Conservation (phyloP, 192 early-diverging fungal species). For the Haplosporangium gracile region DNA sequence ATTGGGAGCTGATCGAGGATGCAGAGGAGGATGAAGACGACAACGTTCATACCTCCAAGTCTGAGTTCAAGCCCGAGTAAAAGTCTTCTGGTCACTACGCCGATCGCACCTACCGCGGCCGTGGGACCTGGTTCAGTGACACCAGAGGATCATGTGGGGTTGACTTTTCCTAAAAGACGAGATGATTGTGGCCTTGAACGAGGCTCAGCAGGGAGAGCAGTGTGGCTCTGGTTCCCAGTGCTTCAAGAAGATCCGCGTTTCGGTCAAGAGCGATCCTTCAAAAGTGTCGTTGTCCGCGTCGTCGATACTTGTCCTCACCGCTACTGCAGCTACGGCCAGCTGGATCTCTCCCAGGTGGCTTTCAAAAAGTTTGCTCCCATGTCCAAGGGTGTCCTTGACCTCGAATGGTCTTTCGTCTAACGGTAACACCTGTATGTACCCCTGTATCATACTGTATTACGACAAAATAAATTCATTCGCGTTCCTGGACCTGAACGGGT, state of each 20-base stretch:
- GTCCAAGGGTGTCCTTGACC: slow-evolving; percentile 15
- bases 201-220: slow-evolving; percentile 16
- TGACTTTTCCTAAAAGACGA: slow-evolving; percentile 16
- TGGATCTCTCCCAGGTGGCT: slow-evolving; percentile 14
- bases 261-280: slow-evolving; percentile 6
- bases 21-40: background rate
- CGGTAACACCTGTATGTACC: background rate
- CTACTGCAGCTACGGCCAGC: slow-evolving; percentile 14
- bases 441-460: background rate
- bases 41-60: background rate
- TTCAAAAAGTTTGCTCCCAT: slow-evolving; percentile 18
- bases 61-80: background rate
- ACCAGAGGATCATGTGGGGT: slow-evolving; percentile 14
- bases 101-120: background rate
- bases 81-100: background rate
- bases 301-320: slow-evolving; percentile 28
- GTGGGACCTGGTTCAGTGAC: slow-evolving; percentile 34
- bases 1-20: slow-evolving; percentile 4
- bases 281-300: slow-evolving; percentile 22
- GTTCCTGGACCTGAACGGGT: background rate
- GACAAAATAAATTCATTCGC: background rate
- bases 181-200: slow-evolving; percentile 19
- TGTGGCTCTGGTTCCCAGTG: slow-evolving; percentile 16
- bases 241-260: slow-evolving; percentile 23
- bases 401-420: slow-evolving; percentile 24